Percentiles rank a stretch among this genome's conserved stretches.
phyloP scores from a whole-genome alignment of 129 eudicot genomes.

The Chrysanthemum seticuspe region DNA sequence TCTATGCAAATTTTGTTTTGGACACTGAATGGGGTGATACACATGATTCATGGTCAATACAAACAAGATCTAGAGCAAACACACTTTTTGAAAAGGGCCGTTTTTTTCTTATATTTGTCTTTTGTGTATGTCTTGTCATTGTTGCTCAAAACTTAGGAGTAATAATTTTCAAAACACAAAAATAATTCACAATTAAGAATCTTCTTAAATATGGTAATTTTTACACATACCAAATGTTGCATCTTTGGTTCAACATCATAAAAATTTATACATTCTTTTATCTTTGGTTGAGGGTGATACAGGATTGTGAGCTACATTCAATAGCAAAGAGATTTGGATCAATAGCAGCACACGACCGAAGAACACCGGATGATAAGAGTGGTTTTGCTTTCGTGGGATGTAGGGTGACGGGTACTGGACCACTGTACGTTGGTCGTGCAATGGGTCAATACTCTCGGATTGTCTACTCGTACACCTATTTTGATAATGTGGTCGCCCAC shows the following conservation, averaged over 20 bases:
- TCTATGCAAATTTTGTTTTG: no score
- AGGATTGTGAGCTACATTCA: slow-evolving; percentile 94
- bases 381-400: slow-evolving; percentile 88
- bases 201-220: not conserved
- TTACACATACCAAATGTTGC: not conserved
- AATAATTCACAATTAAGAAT: not conserved
- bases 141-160: not conserved
- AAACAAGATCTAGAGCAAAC: no score
- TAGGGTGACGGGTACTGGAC: slow-evolving; percentile 88
- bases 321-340: slow-evolving; percentile 93
- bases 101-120: not conserved
- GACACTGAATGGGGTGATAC: no score
- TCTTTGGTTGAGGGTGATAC: not conserved
- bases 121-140: slow-evolving; percentile 18
- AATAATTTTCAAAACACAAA: not conserved
- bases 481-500: slow-evolving; percentile 77
- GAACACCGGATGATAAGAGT: slow-evolving; percentile 62
- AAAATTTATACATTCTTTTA: not conserved
- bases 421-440: slow-evolving; percentile 91
- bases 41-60: no score
- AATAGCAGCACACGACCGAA: slow-evolving; percentile 86
- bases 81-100: slow-evolving; percentile 7
- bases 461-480: slow-evolving; percentile 81
- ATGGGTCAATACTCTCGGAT: slow-evolving; percentile 96
- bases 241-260: not conserved